Percentiles rank a stretch among this genome's conserved stretches.
Conservation (phyloP, 148 eudicot species). For the Heliosperma pusillum region DNA sequence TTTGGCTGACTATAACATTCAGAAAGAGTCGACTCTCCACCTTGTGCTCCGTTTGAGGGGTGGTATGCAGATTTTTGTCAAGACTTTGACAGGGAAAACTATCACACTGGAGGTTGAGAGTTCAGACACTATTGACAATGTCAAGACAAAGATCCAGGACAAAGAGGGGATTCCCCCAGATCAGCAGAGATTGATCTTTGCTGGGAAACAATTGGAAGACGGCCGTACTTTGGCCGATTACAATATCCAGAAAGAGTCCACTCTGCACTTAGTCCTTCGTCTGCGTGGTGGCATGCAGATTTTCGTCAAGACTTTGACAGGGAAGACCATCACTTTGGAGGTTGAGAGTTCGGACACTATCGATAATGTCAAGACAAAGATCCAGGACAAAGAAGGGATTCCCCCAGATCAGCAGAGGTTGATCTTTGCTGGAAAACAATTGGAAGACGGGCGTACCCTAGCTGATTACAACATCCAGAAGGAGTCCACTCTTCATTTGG, state of each 20-base stretch:
- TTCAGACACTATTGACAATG: neutral
- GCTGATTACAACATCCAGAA: neutral
- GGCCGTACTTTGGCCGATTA: neutral
- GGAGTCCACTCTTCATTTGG: neutral
- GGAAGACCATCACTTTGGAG: neutral
- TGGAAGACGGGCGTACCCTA: neutral
- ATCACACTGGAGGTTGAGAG: neutral
- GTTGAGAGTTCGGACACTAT: neutral
- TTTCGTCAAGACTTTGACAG: neutral
- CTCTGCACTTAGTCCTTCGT: neutral
- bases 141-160: neutral
- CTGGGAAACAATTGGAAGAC: neutral
- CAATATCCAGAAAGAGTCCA: neutral
- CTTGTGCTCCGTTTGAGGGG: neutral
- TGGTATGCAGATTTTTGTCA: neutral
- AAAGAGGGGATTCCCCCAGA: neutral
- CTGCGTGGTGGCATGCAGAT: neutral
- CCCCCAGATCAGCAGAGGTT: neutral
- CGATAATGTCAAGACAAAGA: neutral
- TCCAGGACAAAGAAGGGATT: neutral
- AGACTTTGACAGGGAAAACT: neutral
- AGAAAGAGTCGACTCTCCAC: neutral
- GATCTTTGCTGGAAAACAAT: neutral
- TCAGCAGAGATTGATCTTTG: neutral
- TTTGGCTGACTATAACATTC: neutral